Evolutionary conservation across 2,329 filamentous ascomycete genomes (phyloP).

Genomic region (Verticillium zaregamsianum): DNA sequence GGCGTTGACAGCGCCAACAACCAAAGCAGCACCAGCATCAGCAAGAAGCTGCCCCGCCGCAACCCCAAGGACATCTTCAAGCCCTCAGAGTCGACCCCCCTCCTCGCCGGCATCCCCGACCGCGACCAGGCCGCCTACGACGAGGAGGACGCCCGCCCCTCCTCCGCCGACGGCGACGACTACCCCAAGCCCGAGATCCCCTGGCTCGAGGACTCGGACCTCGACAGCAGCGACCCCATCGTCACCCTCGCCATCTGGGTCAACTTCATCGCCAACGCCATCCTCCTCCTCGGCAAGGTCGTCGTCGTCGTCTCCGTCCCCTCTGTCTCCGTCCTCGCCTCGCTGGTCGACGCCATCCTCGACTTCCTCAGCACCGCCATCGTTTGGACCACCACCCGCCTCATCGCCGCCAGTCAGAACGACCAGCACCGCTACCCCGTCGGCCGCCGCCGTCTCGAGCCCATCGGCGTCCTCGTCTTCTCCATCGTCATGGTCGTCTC

Average conservation of each 20-base stretch:
- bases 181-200: conserved; percentile 56
- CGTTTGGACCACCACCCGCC: conserved; percentile 71
- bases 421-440: conserved; percentile 75
- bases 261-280: conserved; percentile 74
- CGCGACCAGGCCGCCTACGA: conserved; percentile 40
- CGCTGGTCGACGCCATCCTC: conserved; percentile 72
- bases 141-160: conserved; percentile 34
- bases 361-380: conserved; percentile 81
- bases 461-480: conserved; percentile 76
- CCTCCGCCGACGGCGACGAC: conserved; percentile 18
- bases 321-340: conserved; percentile 77
- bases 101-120: conserved; percentile 45
- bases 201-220: conserved; percentile 65
- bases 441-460: conserved; percentile 69
- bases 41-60: conserved; percentile 63
- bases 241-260: conserved; percentile 86
- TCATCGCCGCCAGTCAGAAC: conserved; percentile 61
- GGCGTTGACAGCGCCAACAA: conserved; percentile 9
- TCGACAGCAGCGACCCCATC: conserved; percentile 69
- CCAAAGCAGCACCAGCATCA: conserved; percentile 7
- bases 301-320: conserved; percentile 73
- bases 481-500: conserved; percentile 83
- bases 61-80: conserved; percentile 87
- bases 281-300: conserved; percentile 73
- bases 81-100: conserved; percentile 62